These are phyloP conservation scores for Xylariaceae sp. DNA, from an alignment of 2,329 filamentous ascomycete species.

Conservation along the genomic window DNA sequence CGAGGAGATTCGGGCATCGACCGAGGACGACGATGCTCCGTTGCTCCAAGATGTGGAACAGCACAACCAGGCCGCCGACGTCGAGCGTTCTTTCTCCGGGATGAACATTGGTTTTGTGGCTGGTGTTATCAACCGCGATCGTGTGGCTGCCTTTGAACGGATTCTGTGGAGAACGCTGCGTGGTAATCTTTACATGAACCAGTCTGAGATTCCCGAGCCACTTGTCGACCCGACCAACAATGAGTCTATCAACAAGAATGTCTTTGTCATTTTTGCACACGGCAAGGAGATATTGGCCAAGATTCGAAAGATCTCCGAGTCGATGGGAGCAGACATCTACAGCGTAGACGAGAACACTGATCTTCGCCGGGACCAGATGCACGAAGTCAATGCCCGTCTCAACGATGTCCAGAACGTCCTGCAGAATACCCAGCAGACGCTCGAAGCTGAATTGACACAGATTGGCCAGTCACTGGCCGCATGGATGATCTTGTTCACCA, in stretches of 20 bases:
- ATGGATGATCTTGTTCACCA: conserved; percentile 97
- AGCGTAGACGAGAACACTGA: conserved; percentile 97
- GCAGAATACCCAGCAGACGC: conserved; percentile 88
- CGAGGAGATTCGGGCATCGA: conserved; percentile 90
- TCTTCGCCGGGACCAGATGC: conserved; percentile 88
- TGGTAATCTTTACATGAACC: conserved; percentile 99
- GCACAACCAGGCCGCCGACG: conserved; percentile 61
- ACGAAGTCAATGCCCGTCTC: conserved; percentile 92
- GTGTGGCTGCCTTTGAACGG: conserved; percentile 91
- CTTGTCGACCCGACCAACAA: conserved; percentile 90
- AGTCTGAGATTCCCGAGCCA: conserved; percentile 93
- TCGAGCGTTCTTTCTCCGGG: conserved; percentile 83
- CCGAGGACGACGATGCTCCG: conserved; percentile 87
- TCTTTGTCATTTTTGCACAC: conserved; percentile 98
- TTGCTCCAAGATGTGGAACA: conserved; percentile 91
- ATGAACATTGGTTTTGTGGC: conserved; percentile 99
- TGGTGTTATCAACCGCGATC: conserved; percentile 88
- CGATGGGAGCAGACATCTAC: conserved; percentile 91
- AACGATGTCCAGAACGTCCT: conserved; percentile 89
- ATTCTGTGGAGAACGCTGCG: conserved; percentile 96
- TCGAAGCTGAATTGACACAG: conserved; percentile 88
- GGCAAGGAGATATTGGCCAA: conserved; percentile 98
- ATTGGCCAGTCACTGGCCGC: conserved; percentile 89
- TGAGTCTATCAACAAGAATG: conserved; percentile 91
- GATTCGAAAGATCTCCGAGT: conserved; percentile 98